Conservation (phyloP, 495 filamentous ascomycete species). For the Lentithecium fluviatile region DNA sequence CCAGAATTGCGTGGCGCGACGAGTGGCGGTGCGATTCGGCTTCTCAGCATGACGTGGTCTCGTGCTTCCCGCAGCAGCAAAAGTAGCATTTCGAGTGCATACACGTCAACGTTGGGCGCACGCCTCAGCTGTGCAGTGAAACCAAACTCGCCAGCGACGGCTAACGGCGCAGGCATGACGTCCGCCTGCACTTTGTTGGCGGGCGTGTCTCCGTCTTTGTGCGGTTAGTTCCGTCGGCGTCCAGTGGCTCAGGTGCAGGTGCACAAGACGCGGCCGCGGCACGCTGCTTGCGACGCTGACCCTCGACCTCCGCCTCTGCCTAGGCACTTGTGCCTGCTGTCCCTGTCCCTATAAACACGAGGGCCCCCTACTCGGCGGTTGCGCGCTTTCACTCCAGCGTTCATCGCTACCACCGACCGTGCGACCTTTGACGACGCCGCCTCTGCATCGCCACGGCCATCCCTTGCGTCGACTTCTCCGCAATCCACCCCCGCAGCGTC, state of each 20-base stretch:
- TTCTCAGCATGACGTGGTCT: neutral
- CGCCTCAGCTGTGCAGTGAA: too few relatives aligned
- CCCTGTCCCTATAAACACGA: neutral
- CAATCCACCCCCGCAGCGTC: neutral
- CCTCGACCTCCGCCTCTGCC: neutral
- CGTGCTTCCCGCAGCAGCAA: neutral
- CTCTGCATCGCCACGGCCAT: neutral
- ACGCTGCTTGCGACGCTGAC: neutral
- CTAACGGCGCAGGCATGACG: too few relatives aligned
- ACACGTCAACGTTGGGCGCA: neutral
- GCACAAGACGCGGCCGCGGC: neutral
- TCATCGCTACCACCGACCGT: neutral
- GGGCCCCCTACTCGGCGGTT: neutral
- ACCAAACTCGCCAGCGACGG: too few relatives aligned
- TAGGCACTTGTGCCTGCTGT: neutral
- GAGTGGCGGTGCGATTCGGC: neutral
- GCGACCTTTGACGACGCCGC: neutral
- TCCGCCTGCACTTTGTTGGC: too few relatives aligned
- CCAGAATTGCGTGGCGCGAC: neutral
- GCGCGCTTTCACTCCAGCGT: neutral
- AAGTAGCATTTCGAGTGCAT: neutral
- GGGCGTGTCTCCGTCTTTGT: neutral
- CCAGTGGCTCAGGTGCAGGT: neutral
- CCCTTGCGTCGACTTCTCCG: slow-evolving; percentile 29
- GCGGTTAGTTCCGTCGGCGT: neutral